Base-by-base conservation (phyloP, 768 basidiomycete species). In the Lentinula lateritia region DNA sequence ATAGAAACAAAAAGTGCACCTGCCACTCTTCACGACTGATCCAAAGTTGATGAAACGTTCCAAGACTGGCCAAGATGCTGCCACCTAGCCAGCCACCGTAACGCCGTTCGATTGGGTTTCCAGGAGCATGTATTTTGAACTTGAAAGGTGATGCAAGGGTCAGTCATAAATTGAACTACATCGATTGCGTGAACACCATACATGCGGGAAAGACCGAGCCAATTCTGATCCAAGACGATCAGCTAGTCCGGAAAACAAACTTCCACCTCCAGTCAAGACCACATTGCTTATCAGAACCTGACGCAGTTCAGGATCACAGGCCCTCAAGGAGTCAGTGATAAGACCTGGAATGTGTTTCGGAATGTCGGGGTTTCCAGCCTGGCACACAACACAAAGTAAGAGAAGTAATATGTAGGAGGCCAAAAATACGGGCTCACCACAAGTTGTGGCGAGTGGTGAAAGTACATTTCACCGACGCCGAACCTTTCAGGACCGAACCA, bases 31-130 rank as follows among this genome's bases (percentile, higher is more conserved):
- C 93, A 68, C 80, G 85, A 73, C 92, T 93, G 69, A 96, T 94
- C 94, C 94, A 95, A 54, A 95, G 78, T 67, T 96, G 96, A 71
- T 99, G 97, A 82, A 98, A 99, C 15, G 95, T 98, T 23, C 97
- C 97, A 69, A 98, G 75, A 69, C 92, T 94, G 0, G 91, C 95
- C 52, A 98, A 79, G 67, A 98, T 96, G 65, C 92, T 94, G 34
- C 96, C 97, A 10, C 97, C 97, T 6, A 99, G 76, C 97, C 97
- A 99, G 18, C 90, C 88, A 13, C 94, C 90, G 71, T 93, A 97
- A 61, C 89, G 84, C 50, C 96, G 84, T 72, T 98, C 97, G 54
- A 88, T 81, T 0, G 92, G 86, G 68, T 94, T 94, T 10, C 95
- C 94, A 2, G 97, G 90, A 0, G 95, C 89, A 67, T 96, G 92